Evolutionary conservation across 495 filamentous ascomycete genomes (phyloP), one percentile per base, ranked within the genome.

Genomic region (Neohortaea acidophila): DNA sequence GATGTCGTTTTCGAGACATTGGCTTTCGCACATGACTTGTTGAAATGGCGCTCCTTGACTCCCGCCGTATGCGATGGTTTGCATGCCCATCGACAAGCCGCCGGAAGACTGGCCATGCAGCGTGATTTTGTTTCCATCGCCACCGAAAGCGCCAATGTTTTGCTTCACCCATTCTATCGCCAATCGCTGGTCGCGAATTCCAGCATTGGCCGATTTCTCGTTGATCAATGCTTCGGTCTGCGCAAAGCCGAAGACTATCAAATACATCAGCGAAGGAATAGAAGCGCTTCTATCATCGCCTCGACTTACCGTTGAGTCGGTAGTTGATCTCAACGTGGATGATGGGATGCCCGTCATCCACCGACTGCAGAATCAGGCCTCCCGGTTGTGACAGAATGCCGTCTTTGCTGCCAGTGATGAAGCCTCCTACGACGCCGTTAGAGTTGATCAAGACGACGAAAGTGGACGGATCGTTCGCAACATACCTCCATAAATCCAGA

Each of bases 31-130:
- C 11, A 38, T 22, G 15, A 23, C 41, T 38, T 38, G 33, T 4
- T 38, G 41, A 25, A 44, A 44, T 9, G 41, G 41, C n/a, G 22
- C 41, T 9, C 27, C 27, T 15, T 14, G 33, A 2, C 10, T 38
- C n/a, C 41, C 41, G 7, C 18, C 27, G 26, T 26, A 38, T 11
- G 41, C 21, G 7, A 27, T 38, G 2, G 38, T 15, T 13, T 44
- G 41, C 33, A 44, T 13, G 14, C n/a, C n/a, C n/a, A n/a, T n/a
- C n/a, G n/a, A n/a, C n/a, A n/a, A n/a, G n/a, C 32, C 63, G 2
- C 79, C 80, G 1, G 79, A 80, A 1, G 72, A 78, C 49, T 81
- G 73, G 24, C 77, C 79, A 75, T 74, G 81, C 36, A 81, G 77
- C n/a, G 74, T 80, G 11, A 81, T 77, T 33, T 52, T 49, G 4